These are phyloP conservation scores for Papilionanthe hybrid DNA, from an alignment of 116 monocot species.

Conservation along the genomic window DNA sequence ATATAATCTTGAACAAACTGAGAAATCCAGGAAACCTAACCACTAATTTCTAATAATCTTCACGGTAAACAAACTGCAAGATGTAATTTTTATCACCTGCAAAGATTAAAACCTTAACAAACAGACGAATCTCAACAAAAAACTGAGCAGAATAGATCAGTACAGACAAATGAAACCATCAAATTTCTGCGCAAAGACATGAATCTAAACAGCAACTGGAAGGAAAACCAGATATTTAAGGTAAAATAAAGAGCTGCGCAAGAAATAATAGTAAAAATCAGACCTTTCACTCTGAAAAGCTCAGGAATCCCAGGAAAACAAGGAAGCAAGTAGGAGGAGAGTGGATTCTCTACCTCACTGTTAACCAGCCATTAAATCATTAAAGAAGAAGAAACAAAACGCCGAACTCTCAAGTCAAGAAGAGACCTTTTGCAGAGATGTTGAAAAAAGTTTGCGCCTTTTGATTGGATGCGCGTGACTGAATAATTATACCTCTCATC, in stretches of 20 bases:
- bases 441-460: slow-evolving; percentile 6
- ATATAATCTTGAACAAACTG: no score
- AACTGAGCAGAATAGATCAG: background rate
- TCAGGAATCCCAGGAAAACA: background rate
- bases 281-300: background rate
- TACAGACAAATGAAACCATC: background rate
- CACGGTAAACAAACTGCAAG: background rate
- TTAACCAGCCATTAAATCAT: background rate
- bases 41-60: background rate
- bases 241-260: no score
- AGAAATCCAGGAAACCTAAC: background rate
- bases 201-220: background rate
- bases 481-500: background rate
- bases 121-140: background rate
- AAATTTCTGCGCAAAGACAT: background rate
- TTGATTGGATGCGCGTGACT: background rate
- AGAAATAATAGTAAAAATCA: background rate
- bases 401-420: no score
- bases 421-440: background rate
- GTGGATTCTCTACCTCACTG: background rate
- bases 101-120: background rate
- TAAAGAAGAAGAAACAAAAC: background rate
- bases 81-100: background rate
- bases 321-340: background rate
- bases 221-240: no score